Base-by-base conservation (phyloP, 345 rosid species). In the Geranium rotundifolium region DNA sequence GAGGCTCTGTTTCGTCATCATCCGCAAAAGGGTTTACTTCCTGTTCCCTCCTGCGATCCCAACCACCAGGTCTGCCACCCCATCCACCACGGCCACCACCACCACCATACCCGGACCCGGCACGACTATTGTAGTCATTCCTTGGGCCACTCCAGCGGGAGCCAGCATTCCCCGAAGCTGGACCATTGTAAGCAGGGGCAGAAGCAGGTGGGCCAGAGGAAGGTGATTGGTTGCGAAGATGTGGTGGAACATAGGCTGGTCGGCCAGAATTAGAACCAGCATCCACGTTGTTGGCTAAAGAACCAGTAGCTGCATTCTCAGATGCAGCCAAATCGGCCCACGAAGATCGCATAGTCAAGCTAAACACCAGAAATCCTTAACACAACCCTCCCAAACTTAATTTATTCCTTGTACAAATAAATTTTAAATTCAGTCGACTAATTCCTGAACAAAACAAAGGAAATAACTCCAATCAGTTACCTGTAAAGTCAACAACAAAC, bases 281-380 rank as follows among this genome's bases (percentile, higher is more conserved):
- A 71, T 63, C 68, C 19, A 81, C 78, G 14, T 69, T 73, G 65
- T 64, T 71, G 62, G 69, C 84, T 73, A 80, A 67, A 63, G 85
- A 71, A 65, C 73, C 86, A 71, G 80, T 59, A 23, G 60, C 70
- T 55, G 71, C 76, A 75, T 84, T 85, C 79, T 90, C 97, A 61
- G 89, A 81, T 68, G 83, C 89, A 73, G 81, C 96, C 81, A 73
- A 73, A 83, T 92, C 99, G 14, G 99, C 99, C 99, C 99, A 92
- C 78, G 97, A 87, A 70, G 82, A 66, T 61, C 81, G 78, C 58
- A 70, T 84, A 83, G 73, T 84, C 88, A 78, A 75, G 76, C 75
- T 65, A 73, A 72, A 73, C 41, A 23, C 23, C 65, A 41, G 19
- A 19, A 66, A 39, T 31, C 34, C 58, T 41, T 56, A 50, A 66